phyloP scores from a whole-genome alignment of 2,329 filamentous ascomycete genomes.

The Penicillium janthinellum region DNA sequence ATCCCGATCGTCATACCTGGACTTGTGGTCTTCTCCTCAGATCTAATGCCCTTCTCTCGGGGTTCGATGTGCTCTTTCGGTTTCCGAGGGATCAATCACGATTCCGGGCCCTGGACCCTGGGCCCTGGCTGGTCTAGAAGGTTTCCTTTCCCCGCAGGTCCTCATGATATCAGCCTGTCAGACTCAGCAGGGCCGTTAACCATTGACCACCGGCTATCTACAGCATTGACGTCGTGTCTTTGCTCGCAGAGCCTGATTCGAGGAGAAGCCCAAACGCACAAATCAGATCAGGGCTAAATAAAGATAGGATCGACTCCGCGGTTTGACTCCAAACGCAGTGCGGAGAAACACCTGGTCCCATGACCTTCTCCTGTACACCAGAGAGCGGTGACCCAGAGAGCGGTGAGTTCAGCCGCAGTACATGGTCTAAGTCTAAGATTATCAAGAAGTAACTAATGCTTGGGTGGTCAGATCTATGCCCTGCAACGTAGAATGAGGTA shows the following conservation, averaged over 20 bases:
- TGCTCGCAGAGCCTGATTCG: neutral
- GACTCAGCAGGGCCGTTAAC: neutral
- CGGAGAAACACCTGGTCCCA: neutral
- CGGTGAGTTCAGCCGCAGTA: neutral
- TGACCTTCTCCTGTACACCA: neutral
- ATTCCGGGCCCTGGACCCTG: neutral
- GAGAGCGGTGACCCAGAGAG: neutral
- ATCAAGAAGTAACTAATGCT: neutral
- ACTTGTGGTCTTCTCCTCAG: too few relatives aligned
- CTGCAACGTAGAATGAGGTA: slow-evolving; percentile 1
- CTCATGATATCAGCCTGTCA: neutral
- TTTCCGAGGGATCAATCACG: neutral
- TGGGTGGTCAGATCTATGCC: neutral
- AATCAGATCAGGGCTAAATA: slow-evolving; percentile 2
- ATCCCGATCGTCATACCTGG: neutral
- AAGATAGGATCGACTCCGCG: neutral
- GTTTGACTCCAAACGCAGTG: neutral
- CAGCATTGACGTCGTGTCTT: neutral
- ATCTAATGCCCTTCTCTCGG: neutral
- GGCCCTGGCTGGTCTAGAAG: neutral
- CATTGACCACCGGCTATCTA: neutral
- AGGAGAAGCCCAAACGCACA: neutral
- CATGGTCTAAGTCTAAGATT: neutral
- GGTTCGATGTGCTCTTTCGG: neutral
- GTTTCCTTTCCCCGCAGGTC: neutral